A percentile compares a stretch with the other conserved stretches of the same genome.
Conservation (phyloP, 192 early-diverging fungal genomes). For the Geranomyces variabilis region DNA sequence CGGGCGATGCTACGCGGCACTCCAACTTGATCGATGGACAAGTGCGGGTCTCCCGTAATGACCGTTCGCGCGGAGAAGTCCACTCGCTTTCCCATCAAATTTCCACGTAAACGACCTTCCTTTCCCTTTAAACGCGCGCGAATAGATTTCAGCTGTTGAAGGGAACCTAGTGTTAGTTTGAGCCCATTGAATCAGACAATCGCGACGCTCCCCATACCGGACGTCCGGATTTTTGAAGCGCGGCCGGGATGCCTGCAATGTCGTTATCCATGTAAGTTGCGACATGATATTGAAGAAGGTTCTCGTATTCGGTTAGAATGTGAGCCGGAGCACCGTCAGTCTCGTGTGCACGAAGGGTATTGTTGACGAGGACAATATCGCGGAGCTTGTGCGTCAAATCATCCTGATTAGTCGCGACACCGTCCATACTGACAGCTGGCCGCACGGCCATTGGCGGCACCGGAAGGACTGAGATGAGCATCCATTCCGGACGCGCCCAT, state of each 20-base stretch:
- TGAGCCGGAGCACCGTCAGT: conserved; percentile 87
- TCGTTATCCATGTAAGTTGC: conserved; percentile 99
- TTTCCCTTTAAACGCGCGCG: conserved; percentile 97
- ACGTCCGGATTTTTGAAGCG: conserved; percentile 90
- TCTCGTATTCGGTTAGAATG: conserved; percentile 85
- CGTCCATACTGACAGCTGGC: conserved; percentile 94
- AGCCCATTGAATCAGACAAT: not conserved
- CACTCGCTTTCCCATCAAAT: conserved; percentile 99
- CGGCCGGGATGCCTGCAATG: conserved; percentile 85
- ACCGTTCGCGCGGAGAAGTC: conserved; percentile 99
- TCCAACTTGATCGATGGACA: conserved; percentile 97
- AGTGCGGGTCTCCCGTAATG: conserved; percentile 97
- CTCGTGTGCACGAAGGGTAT: conserved; percentile 74
- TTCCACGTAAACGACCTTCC: conserved; percentile 97
- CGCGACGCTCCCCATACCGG: conserved; percentile 62
- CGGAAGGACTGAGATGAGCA: conserved; percentile 91
- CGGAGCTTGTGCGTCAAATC: conserved; percentile 95
- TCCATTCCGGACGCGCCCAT: conserved; percentile 97
- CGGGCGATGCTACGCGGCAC: conserved; percentile 96
- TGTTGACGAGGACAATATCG: conserved; percentile 93
- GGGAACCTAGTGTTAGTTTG: not conserved
- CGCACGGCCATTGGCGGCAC: conserved; percentile 97
- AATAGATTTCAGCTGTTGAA: conserved; percentile 82
- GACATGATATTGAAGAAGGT: conserved; percentile 89
- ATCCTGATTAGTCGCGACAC: conserved; percentile 84